These are phyloP conservation scores for Colletotrichum neosansevieriae DNA, from an alignment of 2,329 filamentous ascomycete genomes.

Conservation along the genomic window DNA sequence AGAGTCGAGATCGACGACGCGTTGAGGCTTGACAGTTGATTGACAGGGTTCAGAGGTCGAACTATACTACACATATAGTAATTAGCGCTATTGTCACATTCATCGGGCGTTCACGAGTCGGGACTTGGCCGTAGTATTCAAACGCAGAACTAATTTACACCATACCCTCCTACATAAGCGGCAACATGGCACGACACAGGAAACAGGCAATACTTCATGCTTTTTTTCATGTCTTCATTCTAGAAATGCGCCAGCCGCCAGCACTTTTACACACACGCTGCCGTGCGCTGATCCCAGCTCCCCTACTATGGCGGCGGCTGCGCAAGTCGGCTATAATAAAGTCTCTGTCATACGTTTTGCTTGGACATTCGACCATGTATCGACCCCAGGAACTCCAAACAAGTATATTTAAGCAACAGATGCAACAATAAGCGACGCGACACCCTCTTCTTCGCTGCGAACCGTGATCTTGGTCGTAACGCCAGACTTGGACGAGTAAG, in stretches of 20 bases:
- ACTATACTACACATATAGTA: background rate
- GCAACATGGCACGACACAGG: background rate
- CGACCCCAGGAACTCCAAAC: conserved; percentile 40
- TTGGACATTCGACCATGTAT: conserved; percentile 38
- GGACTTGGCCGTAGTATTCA: background rate
- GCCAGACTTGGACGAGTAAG: conserved; percentile 89
- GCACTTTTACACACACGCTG: conserved; percentile 29
- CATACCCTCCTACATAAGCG: background rate
- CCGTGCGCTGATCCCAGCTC: conserved; percentile 13
- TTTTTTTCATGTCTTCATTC: conserved; percentile 39
- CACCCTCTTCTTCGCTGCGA: conserved; percentile 90
- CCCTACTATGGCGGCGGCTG: conserved; percentile 25
- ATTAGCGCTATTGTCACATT: background rate
- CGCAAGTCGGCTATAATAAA: conserved; percentile 29
- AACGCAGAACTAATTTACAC: background rate
- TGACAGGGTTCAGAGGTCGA: conserved; percentile 7
- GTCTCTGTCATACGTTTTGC: conserved; percentile 31
- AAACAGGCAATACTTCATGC: conserved; percentile 9
- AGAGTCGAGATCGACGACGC: conserved; percentile 13
- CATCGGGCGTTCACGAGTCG: background rate
- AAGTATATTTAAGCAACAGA: conserved; percentile 76
- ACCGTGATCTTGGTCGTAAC: conserved; percentile 97
- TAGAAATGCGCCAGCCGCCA: conserved; percentile 36
- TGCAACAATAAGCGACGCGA: conserved; percentile 85
- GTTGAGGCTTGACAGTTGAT: conserved; percentile 12